These are phyloP conservation scores for Aegilops sharonensis DNA, from an alignment of 176 grass and related monocot genomes.

Conservation along the genomic window DNA sequence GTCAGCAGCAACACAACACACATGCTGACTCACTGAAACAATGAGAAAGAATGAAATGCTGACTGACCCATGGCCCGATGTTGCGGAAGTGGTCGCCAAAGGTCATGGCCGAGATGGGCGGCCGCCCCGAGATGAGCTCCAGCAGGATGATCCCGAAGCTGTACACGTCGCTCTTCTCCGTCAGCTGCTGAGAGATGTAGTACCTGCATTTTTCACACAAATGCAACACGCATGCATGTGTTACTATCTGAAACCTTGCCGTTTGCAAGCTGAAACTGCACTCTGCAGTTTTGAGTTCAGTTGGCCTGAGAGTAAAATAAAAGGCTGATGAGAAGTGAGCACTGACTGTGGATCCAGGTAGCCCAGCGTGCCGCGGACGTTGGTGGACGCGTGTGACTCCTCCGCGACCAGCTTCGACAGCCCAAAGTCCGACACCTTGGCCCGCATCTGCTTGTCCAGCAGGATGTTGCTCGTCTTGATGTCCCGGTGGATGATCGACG, in stretches of 20 bases:
- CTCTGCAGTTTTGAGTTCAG: not conserved
- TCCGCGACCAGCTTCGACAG: conserved; percentile 67
- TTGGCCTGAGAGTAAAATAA: too few species aligned
- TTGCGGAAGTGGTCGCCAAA: conserved; percentile 56
- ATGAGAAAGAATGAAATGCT: too few species aligned
- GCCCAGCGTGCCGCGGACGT: conserved; percentile 71
- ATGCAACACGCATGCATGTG: too few species aligned
- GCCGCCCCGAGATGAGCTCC: conserved; percentile 70
- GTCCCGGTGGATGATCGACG: conserved; percentile 79
- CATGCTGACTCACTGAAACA: not conserved
- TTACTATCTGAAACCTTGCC: too few species aligned
- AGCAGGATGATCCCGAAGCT: conserved; percentile 91
- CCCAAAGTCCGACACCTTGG: conserved; percentile 85
- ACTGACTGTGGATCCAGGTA: conserved; percentile 87
- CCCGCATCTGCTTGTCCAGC: conserved; percentile 69
- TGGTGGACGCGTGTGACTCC: conserved; percentile 59
- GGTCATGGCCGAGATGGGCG: conserved; percentile 53
- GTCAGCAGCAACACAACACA: not conserved
- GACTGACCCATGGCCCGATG: conserved; percentile 20
- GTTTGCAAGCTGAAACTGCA: not conserved
- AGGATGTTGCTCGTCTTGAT: conserved; percentile 95
- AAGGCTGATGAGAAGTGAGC: too few species aligned
- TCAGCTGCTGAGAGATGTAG: conserved; percentile 76
- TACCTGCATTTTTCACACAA: too few species aligned
- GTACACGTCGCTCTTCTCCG: conserved; percentile 84